Base-by-base conservation (phyloP, 2,329 filamentous ascomycete species). In the Fusarium foetens region DNA sequence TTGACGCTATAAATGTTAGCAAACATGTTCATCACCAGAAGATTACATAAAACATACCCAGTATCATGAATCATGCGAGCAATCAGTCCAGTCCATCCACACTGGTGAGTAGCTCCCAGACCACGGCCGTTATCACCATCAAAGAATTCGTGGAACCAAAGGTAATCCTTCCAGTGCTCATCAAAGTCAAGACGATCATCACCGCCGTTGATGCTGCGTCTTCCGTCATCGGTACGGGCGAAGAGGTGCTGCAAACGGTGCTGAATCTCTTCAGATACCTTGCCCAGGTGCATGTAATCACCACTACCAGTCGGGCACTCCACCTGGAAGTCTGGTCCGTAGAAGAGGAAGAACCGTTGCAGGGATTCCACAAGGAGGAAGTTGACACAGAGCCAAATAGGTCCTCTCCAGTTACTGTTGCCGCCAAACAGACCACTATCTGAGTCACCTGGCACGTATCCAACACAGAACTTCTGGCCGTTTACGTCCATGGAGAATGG, bases 91-190 rank as follows among this genome's bases (percentile, higher is more conserved):
- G 95, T 98, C 95, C 96, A 98, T 54, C 95, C 95, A 79, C 94
- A 97, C 82, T 98, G 96, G 82, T 98, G 96, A 52, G 92, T 95
- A 41, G 95, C 94, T 63, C 95, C 95, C 3, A 98, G 88, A 21
- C 96, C 95, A 74, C 94, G 92, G 19, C 95, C 95, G 55, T 87
- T 91, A 80, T 98, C 95, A 42, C 94, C 95, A 79, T 98, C 95
- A 79, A 98, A 98, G 86, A 97, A 98, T 81, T 98, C 95, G 80
- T 97, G 93, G 87, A 97, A 98, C 93, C 94, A 98, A 76, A 98
- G 86, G 52, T 81, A 78, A 58, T 83, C 95, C 81, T 92, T 95
- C 95, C 95, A 98, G 81, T 97, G 86, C 29, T 93, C 91, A 79
- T 98, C 94, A 78, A 93, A 97, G 83, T 98, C 94, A 36, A 98